A percentile compares a stretch with the other conserved stretches of the same genome.
These are phyloP conservation scores for Maudiozyma serrabonitensis DNA, from an alignment of 805 yeast species.

Conservation along the genomic window DNA sequence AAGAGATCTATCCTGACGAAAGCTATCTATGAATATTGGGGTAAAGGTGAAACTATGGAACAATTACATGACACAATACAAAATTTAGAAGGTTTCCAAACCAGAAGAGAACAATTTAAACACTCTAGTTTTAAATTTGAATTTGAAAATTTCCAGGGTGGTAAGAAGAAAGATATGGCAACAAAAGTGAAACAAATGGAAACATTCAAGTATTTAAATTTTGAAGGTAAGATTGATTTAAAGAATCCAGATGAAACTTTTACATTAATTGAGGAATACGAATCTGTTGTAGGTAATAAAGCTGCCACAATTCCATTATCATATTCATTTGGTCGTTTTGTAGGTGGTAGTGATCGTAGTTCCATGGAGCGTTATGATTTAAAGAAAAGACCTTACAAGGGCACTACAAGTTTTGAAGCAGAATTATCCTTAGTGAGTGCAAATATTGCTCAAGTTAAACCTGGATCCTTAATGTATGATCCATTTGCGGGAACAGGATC, in stretches of 20 bases:
- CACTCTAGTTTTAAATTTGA: constrained; percentile 68
- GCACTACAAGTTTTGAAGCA: constrained; percentile 95
- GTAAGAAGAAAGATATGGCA: constrained; percentile 30
- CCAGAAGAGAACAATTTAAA: constrained; percentile 27
- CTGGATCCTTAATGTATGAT: constrained; percentile 68
- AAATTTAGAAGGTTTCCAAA: constrained; percentile 18
- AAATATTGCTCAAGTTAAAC: constrained; percentile 67
- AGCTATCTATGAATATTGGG: constrained; percentile 78
- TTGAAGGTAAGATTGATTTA: constrained; percentile 71
- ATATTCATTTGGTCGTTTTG: constrained; percentile 68
- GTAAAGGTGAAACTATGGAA: constrained; percentile 48
- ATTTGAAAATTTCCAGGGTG: constrained; percentile 67
- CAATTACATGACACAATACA: constrained; percentile 44
- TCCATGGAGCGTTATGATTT: constrained; percentile 72
- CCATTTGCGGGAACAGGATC: constrained; percentile 98
- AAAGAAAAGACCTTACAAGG: constrained; percentile 75
- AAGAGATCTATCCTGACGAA: constrained; percentile 59
- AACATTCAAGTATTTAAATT: constrained; percentile 55
- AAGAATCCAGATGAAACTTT: constrained; percentile 65
- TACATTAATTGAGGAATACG: constrained; percentile 68
- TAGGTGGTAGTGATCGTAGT: constrained; percentile 53
- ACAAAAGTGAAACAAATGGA: constrained; percentile 55
- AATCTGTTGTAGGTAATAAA: constrained; percentile 34
- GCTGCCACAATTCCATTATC: constrained; percentile 42
- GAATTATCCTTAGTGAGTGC: constrained; percentile 82